Conservation (phyloP, 768 basidiomycete species). For the Suillus luteus region DNA sequence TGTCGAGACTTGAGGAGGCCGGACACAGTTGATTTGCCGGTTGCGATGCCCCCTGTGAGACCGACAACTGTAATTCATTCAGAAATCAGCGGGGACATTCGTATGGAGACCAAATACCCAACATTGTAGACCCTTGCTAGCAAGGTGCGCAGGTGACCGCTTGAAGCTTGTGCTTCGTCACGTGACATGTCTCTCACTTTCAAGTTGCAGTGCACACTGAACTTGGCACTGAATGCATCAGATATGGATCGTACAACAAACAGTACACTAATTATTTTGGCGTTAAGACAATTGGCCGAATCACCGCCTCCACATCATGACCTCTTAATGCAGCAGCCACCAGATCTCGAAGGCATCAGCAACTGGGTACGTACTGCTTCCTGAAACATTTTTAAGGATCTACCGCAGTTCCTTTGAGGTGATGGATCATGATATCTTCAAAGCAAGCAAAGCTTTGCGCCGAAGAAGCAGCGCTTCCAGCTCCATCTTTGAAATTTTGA, state of each 20-base stretch:
- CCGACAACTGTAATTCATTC: conserved; percentile 68
- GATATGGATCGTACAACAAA: not conserved
- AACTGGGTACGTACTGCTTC: not conserved
- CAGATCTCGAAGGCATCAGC: not conserved
- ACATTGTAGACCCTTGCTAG: not conserved
- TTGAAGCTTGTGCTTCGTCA: not conserved
- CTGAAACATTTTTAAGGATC: not conserved
- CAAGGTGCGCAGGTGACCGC: not conserved
- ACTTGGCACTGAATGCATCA: not conserved
- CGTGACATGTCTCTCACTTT: not conserved
- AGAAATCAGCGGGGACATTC: not conserved
- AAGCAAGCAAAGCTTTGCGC: not conserved
- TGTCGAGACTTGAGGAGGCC: conserved; percentile 60
- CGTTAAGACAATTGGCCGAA: not conserved
- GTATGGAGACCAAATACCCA: not conserved
- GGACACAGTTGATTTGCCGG: conserved; percentile 95
- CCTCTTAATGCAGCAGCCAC: not conserved
- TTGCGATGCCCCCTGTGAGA: conserved; percentile 94
- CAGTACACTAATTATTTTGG: not conserved
- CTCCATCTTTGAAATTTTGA: not conserved
- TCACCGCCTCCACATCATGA: not conserved
- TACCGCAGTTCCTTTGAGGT: not conserved
- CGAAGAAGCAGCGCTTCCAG: not conserved
- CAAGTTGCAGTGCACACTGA: too few relatives aligned
- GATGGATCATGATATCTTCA: not conserved